Percentiles rank a stretch among this genome's conserved stretches.
phyloP scores from a whole-genome alignment of 805 yeast species.

The Cyberlindnera lachancei region DNA sequence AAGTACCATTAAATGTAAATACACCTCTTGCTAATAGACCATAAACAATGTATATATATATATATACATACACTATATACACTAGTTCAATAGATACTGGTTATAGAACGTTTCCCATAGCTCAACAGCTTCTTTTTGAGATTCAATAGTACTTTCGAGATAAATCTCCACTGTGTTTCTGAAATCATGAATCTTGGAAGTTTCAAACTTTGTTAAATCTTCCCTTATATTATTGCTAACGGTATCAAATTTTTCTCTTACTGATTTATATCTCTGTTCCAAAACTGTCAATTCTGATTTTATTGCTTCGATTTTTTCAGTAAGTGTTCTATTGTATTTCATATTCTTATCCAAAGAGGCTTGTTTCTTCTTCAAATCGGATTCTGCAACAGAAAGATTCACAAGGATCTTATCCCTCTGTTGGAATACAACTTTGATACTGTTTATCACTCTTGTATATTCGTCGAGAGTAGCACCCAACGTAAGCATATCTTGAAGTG shows the following conservation, averaged over 20 bases:
- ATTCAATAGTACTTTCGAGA: constrained; percentile 83
- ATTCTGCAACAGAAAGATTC: constrained; percentile 39
- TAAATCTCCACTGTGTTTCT: constrained; percentile 85
- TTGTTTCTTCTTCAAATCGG: constrained; percentile 41
- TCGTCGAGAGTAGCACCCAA: constrained; percentile 85
- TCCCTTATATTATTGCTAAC: constrained; percentile 58
- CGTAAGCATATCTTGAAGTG: constrained; percentile 79
- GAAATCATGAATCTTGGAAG: constrained; percentile 73
- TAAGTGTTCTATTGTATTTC: constrained; percentile 43
- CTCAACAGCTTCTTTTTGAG: constrained; percentile 87
- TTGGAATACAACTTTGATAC: constrained; percentile 64
- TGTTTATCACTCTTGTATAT: constrained; percentile 68
- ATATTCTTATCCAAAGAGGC: constrained; percentile 37
- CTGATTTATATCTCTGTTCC: constrained; percentile 44
- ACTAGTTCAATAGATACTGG: constrained; percentile 27
- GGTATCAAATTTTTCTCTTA: constrained; percentile 53
- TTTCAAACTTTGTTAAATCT: constrained; percentile 64
- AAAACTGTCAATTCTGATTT: constrained; percentile 52
- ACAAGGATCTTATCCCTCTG: constrained; percentile 57
- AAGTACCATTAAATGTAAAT: too few relatives aligned
- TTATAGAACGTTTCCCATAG: constrained; percentile 87
- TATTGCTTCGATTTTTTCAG: constrained; percentile 52
- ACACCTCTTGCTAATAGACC: too few relatives aligned
- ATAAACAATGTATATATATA: too few relatives aligned
- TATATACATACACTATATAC: too few relatives aligned